phyloP scores from a whole-genome alignment of 2,329 filamentous ascomycete genomes.

The Pseudocercospora pini-densiflorae region DNA sequence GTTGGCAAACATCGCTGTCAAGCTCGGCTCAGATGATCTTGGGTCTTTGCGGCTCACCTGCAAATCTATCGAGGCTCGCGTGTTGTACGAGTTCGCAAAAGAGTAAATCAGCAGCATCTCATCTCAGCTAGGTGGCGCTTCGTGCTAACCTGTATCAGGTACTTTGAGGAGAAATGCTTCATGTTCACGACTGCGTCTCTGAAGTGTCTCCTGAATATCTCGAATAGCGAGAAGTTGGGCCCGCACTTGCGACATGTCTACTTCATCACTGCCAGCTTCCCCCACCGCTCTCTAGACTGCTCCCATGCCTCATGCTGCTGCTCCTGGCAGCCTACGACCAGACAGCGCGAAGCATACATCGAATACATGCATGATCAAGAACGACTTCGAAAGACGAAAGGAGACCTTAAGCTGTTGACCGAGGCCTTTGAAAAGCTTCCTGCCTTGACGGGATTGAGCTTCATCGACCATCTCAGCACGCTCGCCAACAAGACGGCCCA shows the following conservation, averaged over 20 bases:
- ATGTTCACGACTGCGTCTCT: conserved; percentile 32
- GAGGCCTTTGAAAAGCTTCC: conserved; percentile 33
- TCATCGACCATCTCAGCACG: conserved; percentile 20
- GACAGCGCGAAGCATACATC: conserved; percentile 34
- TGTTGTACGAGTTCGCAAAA: conserved; percentile 35
- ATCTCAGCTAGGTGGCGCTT: background rate
- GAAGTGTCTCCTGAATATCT: conserved; percentile 32
- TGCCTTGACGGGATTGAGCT: conserved; percentile 17
- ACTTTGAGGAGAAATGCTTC: conserved; percentile 17
- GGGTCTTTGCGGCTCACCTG: conserved; percentile 34
- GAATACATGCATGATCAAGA: conserved; percentile 34
- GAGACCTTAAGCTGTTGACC: conserved; percentile 28
- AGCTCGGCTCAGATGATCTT: conserved; percentile 36
- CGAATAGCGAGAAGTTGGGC: conserved; percentile 29
- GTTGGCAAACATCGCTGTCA: conserved; percentile 32
- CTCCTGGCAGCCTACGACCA: conserved; percentile 26
- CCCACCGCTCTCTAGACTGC: conserved; percentile 26
- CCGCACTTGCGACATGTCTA: conserved; percentile 32
- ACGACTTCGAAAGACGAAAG: conserved; percentile 24
- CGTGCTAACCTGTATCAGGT: background rate
- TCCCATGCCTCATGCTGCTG: conserved; percentile 18
- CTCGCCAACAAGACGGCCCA: conserved; percentile 13
- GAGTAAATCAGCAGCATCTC: conserved; percentile 29
- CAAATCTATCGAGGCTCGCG: conserved; percentile 31
- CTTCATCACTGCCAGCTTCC: conserved; percentile 31